Base-by-base conservation (phyloP, 148 eudicot genomes). In the Salicornia ramosissima region DNA sequence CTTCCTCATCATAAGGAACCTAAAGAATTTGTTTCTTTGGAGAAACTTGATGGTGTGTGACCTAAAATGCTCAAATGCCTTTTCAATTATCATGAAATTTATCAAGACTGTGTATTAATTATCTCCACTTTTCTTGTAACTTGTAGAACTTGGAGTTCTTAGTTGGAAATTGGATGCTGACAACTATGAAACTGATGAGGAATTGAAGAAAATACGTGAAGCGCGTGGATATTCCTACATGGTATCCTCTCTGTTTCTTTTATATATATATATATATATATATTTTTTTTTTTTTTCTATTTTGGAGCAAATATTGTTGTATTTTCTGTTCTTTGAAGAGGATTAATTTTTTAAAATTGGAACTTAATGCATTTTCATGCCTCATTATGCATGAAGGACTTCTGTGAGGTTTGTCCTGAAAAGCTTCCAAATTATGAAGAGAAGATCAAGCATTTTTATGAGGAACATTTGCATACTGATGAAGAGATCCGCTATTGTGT, bases 401-500 rank as follows among this genome's bases (percentile, higher is more conserved):
- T 92, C 31, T 80, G 85, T 76, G 96, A 89, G 79, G 90, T 92
- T 66, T 89, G 97, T 81, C 92, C 96, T 25, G 83, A 93, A 67
- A 93, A 90, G 78, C 71, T 93, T 65, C 90, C 92, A 30, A 93
- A 93, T 71, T 93, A 93, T 81, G 97, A 90, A 6, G 83, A 82
- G 67, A 95, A 95, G 68, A 91, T 91, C 39, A 95, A 95, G 79
- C 76, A 83, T 75, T 91, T 95, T 74, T 95, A 66, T 51, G 93
- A 89, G 69, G 99, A 95, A 69, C 97, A 95, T 73, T 85, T 95
- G 66, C 99, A 95, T 83, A 91, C 97, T 21, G 99, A 95, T 79
- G 99, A 95, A 79, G 99, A 95, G 84, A 95, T 95, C 79, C 97
- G 99, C 53, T 95, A 91, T 65, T 83, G 88, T 78, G 83, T 95